Evolutionary conservation across 1,139 yeast species (phyloP).

Genomic region (Geotrichum carabidarum): DNA sequence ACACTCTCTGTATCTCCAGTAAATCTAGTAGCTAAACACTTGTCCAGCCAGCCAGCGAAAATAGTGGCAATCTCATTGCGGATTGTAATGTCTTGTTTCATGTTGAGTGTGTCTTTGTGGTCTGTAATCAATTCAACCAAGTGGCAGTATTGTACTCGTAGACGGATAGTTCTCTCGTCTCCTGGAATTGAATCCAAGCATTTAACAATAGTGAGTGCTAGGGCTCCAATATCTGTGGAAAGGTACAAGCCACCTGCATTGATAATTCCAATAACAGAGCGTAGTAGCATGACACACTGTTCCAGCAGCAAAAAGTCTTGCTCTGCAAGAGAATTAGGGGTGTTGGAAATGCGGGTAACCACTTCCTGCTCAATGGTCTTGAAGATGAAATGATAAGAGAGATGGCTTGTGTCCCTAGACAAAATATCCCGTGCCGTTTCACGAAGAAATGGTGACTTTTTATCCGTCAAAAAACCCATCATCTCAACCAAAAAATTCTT

Average conservation of each 20-base stretch:
- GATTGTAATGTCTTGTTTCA: conserved; percentile 51
- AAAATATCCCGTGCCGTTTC: conserved; percentile 49
- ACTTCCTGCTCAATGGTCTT: conserved; percentile 29
- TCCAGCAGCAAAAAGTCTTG: conserved; percentile 39
- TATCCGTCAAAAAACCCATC: conserved; percentile 25
- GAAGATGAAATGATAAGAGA: conserved; percentile 41
- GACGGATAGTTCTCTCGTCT: conserved; percentile 42
- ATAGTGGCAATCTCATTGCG: conserved; percentile 59
- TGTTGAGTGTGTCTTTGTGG: conserved; percentile 35
- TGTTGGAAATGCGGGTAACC: conserved; percentile 4
- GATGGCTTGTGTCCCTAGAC: conserved; percentile 44
- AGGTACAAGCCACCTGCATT: conserved; percentile 40
- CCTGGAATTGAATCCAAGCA: conserved; percentile 39
- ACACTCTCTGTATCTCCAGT: conserved; percentile 16
- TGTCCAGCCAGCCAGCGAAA: conserved; percentile 61
- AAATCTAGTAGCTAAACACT: conserved; percentile 12
- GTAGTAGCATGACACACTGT: conserved; percentile 41
- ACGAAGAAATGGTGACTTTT: conserved; percentile 32
- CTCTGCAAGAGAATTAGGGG: conserved; percentile 17
- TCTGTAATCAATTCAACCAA: conserved; percentile 49
- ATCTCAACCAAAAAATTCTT: conserved; percentile 26
- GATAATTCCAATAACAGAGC: conserved; percentile 42
- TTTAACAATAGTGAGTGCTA: conserved; percentile 38
- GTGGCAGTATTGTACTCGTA: conserved; percentile 57
- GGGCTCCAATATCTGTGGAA: conserved; percentile 41